Conservation (phyloP, 345 rosid genomes). For the Gossypium herbaceum region DNA sequence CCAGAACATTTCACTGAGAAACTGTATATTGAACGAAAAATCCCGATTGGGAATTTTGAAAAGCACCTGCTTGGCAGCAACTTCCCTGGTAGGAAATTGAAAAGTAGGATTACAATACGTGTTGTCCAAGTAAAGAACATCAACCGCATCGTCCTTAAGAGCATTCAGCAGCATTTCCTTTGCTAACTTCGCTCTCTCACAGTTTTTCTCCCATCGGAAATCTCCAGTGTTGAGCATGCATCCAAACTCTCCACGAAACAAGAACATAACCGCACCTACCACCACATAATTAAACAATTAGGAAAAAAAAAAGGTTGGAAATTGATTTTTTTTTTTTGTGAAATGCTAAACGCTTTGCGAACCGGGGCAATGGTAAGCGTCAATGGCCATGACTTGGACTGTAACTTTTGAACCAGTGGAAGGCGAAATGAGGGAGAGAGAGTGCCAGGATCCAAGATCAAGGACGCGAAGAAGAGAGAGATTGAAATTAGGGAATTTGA, state of each 20-base stretch:
- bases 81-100: slow-evolving; percentile 51
- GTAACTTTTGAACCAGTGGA: slow-evolving; percentile 33
- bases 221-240: slow-evolving; percentile 70
- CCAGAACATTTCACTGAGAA: no score
- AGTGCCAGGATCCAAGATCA: slow-evolving; percentile 49
- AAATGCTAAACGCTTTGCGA: not conserved
- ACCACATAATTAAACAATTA: not conserved
- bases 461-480: slow-evolving; percentile 61
- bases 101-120: slow-evolving; percentile 69
- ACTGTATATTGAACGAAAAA: not conserved
- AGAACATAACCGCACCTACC: slow-evolving; percentile 68
- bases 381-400: slow-evolving; percentile 53
- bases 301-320: not conserved
- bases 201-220: slow-evolving; percentile 57
- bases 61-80: slow-evolving; percentile 57
- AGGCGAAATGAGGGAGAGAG: slow-evolving; percentile 46
- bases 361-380: slow-evolving; percentile 58
- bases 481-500: slow-evolving; percentile 58
- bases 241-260: slow-evolving; percentile 74
- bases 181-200: slow-evolving; percentile 30
- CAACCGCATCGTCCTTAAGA: slow-evolving; percentile 34
- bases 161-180: slow-evolving; percentile 41
- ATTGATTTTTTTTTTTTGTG: not conserved
- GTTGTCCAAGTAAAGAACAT: slow-evolving; percentile 64
- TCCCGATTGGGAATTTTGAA: not conserved